Evolutionary conservation across 1,284 basidiomycete species (phyloP).

Genomic region (Trichosporon ovoides): DNA sequence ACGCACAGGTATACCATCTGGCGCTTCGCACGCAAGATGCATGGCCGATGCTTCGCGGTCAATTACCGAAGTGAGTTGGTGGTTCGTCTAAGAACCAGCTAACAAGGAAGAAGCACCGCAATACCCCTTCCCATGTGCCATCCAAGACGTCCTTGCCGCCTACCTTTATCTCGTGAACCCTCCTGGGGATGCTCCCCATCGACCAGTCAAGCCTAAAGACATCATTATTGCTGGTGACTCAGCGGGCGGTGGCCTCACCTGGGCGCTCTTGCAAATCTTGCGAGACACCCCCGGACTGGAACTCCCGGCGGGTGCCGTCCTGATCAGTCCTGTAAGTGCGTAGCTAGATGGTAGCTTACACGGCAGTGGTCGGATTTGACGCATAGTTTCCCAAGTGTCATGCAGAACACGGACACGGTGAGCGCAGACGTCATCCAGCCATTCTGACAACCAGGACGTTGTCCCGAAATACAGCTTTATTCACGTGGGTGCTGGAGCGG

Average conservation of each 20-base stretch:
- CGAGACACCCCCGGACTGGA: constrained; percentile 73
- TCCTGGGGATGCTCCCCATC: constrained; percentile 65
- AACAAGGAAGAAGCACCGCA: constrained; percentile 64
- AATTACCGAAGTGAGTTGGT: constrained; percentile 63
- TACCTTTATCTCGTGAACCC: constrained; percentile 71
- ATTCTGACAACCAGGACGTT: constrained; percentile 57
- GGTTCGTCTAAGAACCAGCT: neutral
- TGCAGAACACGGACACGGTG: constrained; percentile 73
- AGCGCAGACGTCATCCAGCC: constrained; percentile 21
- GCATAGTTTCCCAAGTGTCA: constrained; percentile 86
- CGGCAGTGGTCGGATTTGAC: constrained; percentile 66
- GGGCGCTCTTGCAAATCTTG: constrained; percentile 84
- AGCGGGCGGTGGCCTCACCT: constrained; percentile 81
- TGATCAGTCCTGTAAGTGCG: constrained; percentile 63
- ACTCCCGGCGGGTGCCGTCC: constrained; percentile 72
- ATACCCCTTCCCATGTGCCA: constrained; percentile 91
- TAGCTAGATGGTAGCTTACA: neutral
- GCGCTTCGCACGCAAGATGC: constrained; percentile 81
- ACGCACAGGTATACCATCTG: constrained; percentile 69
- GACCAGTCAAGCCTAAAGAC: constrained; percentile 71
- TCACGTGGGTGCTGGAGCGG: constrained; percentile 31
- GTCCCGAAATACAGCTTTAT: constrained; percentile 55
- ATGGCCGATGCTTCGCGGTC: constrained; percentile 79
- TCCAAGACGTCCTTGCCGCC: constrained; percentile 80
- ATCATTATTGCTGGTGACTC: constrained; percentile 84